These are phyloP conservation scores for Sugiyamaella neomexicana DNA, from an alignment of 1,139 yeast genomes.

Conservation along the genomic window DNA sequence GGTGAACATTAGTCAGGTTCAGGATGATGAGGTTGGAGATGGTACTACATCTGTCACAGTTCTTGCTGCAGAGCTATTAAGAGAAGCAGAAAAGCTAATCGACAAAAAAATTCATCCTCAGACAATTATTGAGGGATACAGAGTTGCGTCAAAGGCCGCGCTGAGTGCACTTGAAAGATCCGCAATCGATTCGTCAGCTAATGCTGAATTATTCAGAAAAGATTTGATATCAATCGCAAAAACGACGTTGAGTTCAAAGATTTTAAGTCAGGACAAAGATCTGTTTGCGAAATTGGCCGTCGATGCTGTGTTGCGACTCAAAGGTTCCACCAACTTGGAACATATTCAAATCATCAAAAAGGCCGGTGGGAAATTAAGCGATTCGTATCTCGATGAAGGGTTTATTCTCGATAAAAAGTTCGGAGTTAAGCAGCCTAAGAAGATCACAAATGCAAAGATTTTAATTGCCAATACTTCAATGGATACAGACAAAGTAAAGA, in stretches of 20 bases:
- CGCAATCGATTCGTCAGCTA: slow-evolving; percentile 71
- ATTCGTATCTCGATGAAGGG: slow-evolving; percentile 94
- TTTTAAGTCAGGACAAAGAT: slow-evolving; percentile 90
- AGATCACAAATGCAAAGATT: slow-evolving; percentile 77
- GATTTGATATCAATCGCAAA: slow-evolving; percentile 86
- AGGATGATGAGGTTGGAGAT: slow-evolving; percentile 98
- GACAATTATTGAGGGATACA: slow-evolving; percentile 92
- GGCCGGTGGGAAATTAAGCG: slow-evolving; percentile 87
- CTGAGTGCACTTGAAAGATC: slow-evolving; percentile 71
- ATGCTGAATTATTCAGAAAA: slow-evolving; percentile 63
- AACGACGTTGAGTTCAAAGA: slow-evolving; percentile 91
- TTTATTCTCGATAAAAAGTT: slow-evolving; percentile 87
- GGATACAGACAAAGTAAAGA: slow-evolving; percentile 97
- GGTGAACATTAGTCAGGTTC: slow-evolving; percentile 94
- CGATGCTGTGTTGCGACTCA: slow-evolving; percentile 86
- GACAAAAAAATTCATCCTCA: slow-evolving; percentile 97
- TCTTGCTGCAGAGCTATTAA: slow-evolving; percentile 81
- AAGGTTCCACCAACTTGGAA: slow-evolving; percentile 92
- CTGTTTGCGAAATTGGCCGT: slow-evolving; percentile 88
- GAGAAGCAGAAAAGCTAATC: slow-evolving; percentile 92
- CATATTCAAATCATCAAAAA: slow-evolving; percentile 93
- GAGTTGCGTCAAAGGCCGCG: slow-evolving; percentile 85
- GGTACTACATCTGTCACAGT: slow-evolving; percentile 99
- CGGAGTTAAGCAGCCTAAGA: slow-evolving; percentile 93
- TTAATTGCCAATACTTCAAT: slow-evolving; percentile 93